Percentiles rank a stretch among this genome's conserved stretches.
Conservation (phyloP, 1,284 basidiomycete genomes). For the Cutaneotrichosporon dermatis region DNA sequence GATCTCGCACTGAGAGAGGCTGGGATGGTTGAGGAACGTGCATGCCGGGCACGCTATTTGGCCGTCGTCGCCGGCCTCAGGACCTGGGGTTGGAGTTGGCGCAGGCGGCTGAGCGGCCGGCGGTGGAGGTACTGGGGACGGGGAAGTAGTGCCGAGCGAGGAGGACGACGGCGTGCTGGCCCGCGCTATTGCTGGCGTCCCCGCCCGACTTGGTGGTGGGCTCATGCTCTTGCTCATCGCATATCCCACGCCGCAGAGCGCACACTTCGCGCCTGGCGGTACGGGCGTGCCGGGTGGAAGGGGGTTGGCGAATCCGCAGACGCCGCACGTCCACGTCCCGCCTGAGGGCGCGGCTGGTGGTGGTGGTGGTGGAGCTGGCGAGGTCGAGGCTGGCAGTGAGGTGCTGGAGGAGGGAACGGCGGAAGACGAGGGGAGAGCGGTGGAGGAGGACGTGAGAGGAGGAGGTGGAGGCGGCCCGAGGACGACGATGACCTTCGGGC, state of each 20-base stretch:
- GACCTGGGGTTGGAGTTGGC: too few relatives aligned
- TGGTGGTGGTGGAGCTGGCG: neutral
- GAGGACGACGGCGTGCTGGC: neutral
- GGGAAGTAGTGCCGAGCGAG: neutral
- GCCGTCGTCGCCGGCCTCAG: too few relatives aligned
- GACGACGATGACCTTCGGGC: constrained; percentile 75
- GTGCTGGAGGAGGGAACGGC: too few relatives aligned
- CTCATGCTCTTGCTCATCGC: constrained; percentile 10
- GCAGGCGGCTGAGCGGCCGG: too few relatives aligned
- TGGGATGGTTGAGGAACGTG: constrained; percentile 86
- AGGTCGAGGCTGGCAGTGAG: too few relatives aligned
- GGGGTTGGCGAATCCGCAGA: constrained; percentile 76
- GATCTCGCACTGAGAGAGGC: constrained; percentile 75
- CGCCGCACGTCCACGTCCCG: constrained; percentile 68
- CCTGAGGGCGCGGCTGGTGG: too few relatives aligned
- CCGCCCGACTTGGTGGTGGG: constrained; percentile 5
- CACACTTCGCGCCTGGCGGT: constrained; percentile 62
- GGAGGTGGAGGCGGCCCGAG: constrained; percentile 1
- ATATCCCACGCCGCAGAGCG: constrained; percentile 58
- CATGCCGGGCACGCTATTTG: constrained; percentile 72
- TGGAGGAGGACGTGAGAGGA: neutral
- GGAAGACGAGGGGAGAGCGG: neutral
- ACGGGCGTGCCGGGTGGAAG: constrained; percentile 39
- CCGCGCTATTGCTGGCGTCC: neutral
- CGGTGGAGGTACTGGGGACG: neutral